Percentiles rank a stretch among this genome's conserved stretches.
These are phyloP conservation scores for Peterozyma toletana DNA, from an alignment of 805 yeast genomes.

Conservation along the genomic window DNA sequence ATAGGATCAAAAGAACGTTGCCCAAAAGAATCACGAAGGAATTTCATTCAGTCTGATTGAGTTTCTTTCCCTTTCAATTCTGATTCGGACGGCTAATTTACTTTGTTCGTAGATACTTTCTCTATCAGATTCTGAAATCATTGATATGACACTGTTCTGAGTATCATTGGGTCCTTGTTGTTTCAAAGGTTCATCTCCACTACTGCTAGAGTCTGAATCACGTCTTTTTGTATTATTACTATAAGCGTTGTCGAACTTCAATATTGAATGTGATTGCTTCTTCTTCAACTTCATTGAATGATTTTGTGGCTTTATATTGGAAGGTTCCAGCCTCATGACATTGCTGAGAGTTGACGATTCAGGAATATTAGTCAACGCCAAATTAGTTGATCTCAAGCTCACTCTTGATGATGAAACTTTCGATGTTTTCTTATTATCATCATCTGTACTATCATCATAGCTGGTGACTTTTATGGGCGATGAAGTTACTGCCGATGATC, in stretches of 20 bases:
- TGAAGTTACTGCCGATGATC: neutral
- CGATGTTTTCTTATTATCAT: neutral
- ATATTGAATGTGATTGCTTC: too few species aligned
- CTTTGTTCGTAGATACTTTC: conserved; percentile 21
- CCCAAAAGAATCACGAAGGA: too few species aligned
- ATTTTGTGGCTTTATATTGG: neutral
- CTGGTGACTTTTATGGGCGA: neutral
- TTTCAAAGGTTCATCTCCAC: conserved; percentile 3
- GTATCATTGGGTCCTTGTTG: too few species aligned
- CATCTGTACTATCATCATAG: conserved; percentile 5
- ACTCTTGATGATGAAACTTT: too few species aligned
- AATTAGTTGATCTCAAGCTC: neutral
- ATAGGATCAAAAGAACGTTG: too few species aligned
- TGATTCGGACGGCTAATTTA: conserved; percentile 22
- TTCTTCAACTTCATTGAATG: too few species aligned
- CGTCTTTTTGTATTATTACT: neutral
- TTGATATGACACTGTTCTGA: too few species aligned
- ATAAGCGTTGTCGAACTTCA: too few species aligned
- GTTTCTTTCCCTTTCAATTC: conserved; percentile 25
- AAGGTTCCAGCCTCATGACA: neutral
- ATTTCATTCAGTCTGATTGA: conserved; percentile 1
- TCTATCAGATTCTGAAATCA: conserved; percentile 13
- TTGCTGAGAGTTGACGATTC: too few species aligned
- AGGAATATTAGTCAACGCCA: neutral
- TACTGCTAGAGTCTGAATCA: conserved; percentile 2